Evolutionary conservation across 805 yeast genomes (phyloP).

Genomic region (Schwanniomyces polymorphus): DNA sequence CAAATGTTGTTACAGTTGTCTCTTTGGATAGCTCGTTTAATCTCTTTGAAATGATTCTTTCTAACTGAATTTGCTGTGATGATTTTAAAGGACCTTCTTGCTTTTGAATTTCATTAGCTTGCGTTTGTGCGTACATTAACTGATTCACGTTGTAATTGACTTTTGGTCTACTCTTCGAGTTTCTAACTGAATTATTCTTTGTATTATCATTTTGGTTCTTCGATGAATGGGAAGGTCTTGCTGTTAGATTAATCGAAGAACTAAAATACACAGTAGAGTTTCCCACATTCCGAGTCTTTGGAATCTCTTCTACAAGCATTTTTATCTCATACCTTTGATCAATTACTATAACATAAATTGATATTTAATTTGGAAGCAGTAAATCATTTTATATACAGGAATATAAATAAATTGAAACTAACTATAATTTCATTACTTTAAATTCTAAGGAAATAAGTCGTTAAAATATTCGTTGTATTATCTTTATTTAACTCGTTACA

Average conservation of each 20-base stretch:
- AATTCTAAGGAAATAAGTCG: too few relatives aligned
- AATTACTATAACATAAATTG: too few relatives aligned
- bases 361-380: too few relatives aligned
- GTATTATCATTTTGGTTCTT: conserved; percentile 9
- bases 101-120: conserved; percentile 19
- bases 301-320: conserved; percentile 47
- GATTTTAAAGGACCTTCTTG: conserved; percentile 39
- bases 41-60: conserved; percentile 36
- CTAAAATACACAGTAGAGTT: conserved; percentile 39
- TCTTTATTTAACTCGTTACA: not conserved
- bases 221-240: conserved; percentile 27
- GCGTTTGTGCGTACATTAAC: conserved; percentile 43
- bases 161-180: conserved; percentile 34
- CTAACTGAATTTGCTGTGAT: conserved; percentile 42
- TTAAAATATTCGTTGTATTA: too few relatives aligned
- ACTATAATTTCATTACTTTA: too few relatives aligned
- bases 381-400: too few relatives aligned
- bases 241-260: conserved; percentile 41
- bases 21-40: conserved; percentile 36
- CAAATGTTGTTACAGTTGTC: conserved; percentile 29
- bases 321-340: not conserved
- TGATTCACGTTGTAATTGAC: conserved; percentile 45
- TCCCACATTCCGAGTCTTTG: conserved; percentile 28
- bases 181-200: conserved; percentile 15
- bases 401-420: too few relatives aligned